These are phyloP conservation scores for Auxenochlorella protothecoides DNA, from an alignment of 139 green algal species.

Conservation along the genomic window DNA sequence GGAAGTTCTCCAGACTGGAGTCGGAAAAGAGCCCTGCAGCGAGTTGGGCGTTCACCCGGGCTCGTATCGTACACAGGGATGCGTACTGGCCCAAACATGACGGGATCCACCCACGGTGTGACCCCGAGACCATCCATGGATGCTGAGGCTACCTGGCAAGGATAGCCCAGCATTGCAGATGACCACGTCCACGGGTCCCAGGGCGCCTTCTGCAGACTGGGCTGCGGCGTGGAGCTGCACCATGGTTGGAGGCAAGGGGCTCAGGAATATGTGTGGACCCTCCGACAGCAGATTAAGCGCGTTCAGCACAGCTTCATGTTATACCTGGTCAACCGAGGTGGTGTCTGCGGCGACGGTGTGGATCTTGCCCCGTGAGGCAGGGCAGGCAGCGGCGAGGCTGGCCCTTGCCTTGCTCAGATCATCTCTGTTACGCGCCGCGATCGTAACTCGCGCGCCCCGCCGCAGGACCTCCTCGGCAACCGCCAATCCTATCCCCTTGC, in stretches of 20 bases:
- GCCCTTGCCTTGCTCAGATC: too few species aligned
- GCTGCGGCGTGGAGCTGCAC: too few species aligned
- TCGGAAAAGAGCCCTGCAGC: too few species aligned
- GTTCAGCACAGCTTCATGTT: too few species aligned
- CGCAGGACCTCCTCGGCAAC: slow-evolving; percentile 33
- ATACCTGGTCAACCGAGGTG: slow-evolving; percentile 5
- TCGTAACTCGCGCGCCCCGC: slow-evolving; percentile 31
- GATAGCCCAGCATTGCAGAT: slow-evolving; percentile 56
- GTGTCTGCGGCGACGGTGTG: slow-evolving; percentile 17
- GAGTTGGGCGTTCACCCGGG: not conserved
- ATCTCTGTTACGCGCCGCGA: slow-evolving; percentile 41
- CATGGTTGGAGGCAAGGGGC: too few species aligned
- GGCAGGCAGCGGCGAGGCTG: too few species aligned
- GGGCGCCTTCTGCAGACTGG: slow-evolving; percentile 4
- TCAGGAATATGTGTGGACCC: too few species aligned
- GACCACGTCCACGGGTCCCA: slow-evolving; percentile 53
- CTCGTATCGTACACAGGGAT: not conserved
- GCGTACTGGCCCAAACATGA: too few species aligned
- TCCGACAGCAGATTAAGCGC: too few species aligned
- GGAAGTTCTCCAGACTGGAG: slow-evolving; percentile 17
- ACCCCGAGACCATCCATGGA: too few species aligned
- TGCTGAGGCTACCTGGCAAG: slow-evolving; percentile 23
- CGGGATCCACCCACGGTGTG: too few species aligned
- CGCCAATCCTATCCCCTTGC: slow-evolving; percentile 51
- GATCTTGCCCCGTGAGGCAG: not conserved